A percentile compares a stretch with the other conserved stretches of the same genome.
Evolutionary conservation across 495 filamentous ascomycete species (phyloP).

Genomic region (Lophium mytilinum): DNA sequence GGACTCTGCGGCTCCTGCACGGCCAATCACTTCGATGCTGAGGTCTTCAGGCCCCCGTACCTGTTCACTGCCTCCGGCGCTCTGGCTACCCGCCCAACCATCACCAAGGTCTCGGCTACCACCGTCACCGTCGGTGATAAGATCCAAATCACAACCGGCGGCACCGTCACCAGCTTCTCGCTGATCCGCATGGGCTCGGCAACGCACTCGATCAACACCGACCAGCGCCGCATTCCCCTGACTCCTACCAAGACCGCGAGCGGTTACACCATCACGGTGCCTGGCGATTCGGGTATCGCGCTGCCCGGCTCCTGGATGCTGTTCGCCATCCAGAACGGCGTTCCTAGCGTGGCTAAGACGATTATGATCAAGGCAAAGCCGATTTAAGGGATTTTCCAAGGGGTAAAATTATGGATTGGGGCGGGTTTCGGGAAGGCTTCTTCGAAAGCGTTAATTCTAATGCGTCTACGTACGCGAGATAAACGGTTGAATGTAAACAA

Average conservation of each 20-base stretch:
- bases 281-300: slow-evolving; percentile 43
- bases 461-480: no score
- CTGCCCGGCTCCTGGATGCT: slow-evolving; percentile 53
- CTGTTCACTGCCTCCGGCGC: slow-evolving; percentile 40
- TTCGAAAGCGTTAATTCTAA: no score
- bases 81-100: slow-evolving; percentile 36
- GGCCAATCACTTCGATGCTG: slow-evolving; percentile 50
- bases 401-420: no score
- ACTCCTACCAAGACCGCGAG: slow-evolving; percentile 10
- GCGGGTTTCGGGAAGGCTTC: no score
- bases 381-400: no score
- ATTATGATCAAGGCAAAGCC: not conserved
- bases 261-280: slow-evolving; percentile 33
- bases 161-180: slow-evolving; percentile 16
- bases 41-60: slow-evolving; percentile 52
- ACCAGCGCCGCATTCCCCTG: slow-evolving; percentile 47
- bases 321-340: slow-evolving; percentile 44
- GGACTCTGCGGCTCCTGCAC: slow-evolving; percentile 48
- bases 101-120: slow-evolving; percentile 25
- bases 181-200: slow-evolving; percentile 42
- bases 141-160: slow-evolving; percentile 33
- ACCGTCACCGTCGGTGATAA: slow-evolving; percentile 28
- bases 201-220: slow-evolving; percentile 54
- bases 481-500: no score
- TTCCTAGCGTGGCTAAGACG: slow-evolving; percentile 39